These are phyloP conservation scores for Boletellus emodensis DNA, from an alignment of 768 basidiomycete species.

Conservation along the genomic window DNA sequence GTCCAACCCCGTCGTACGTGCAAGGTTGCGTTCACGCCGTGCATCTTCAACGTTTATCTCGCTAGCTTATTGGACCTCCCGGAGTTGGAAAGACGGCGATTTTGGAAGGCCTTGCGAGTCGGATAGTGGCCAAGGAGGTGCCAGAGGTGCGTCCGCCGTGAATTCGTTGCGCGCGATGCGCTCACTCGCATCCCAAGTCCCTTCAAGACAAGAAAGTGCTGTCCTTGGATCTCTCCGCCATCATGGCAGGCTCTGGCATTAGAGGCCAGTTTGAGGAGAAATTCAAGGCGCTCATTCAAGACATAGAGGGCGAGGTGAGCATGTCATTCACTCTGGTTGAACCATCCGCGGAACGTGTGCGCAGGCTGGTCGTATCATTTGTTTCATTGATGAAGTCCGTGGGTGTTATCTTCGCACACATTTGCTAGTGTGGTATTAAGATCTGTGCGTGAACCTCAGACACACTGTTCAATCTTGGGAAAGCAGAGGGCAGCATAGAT, in stretches of 20 bases:
- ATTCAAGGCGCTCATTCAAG: constrained; percentile 84
- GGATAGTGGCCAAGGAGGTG: constrained; percentile 86
- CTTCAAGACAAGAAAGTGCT: constrained; percentile 85
- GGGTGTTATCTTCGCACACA: constrained; percentile 32
- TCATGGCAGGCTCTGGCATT: constrained; percentile 88
- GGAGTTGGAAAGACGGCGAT: constrained; percentile 95
- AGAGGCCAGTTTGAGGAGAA: constrained; percentile 93
- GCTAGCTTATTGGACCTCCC: constrained; percentile 74
- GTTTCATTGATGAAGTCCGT: constrained; percentile 95
- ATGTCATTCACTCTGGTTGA: constrained; percentile 26
- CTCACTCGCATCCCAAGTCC: constrained; percentile 44
- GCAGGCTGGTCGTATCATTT: constrained; percentile 74
- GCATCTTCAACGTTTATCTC: neutral
- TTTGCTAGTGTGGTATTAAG: neutral
- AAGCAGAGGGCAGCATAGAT: constrained; percentile 88
- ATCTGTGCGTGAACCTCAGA: constrained; percentile 36
- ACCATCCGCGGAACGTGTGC: constrained; percentile 12
- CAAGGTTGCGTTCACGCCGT: constrained; percentile 1
- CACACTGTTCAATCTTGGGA: constrained; percentile 82
- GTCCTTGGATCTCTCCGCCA: constrained; percentile 75
- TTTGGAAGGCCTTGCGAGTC: constrained; percentile 80
- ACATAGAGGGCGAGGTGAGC: constrained; percentile 79
- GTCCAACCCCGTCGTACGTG: constrained; percentile 79
- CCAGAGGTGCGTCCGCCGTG: constrained; percentile 59
- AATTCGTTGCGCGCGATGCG: neutral